Base-by-base conservation (phyloP, 164 flowering plant species). In the Aristolochia fimbriata region DNA sequence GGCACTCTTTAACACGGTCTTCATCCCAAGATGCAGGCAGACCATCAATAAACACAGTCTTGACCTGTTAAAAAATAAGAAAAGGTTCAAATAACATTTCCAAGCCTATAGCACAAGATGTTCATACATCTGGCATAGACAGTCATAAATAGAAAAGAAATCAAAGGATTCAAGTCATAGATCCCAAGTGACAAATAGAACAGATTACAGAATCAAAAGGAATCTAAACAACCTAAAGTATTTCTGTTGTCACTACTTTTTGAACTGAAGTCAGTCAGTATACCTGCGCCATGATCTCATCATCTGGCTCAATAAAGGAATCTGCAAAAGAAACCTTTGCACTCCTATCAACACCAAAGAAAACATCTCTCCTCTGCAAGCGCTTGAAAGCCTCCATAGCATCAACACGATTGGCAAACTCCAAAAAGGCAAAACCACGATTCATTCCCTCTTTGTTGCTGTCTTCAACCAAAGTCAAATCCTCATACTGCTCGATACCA, bases 281-380 rank as follows among this genome's bases (percentile, higher is more conserved):
- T 81, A 92, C 98, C 95, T 92, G 91, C 49, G 96, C 83, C 98
- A 92, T 89, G 55, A 92, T 77, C 65, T 84, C 96, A 74, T 92
- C 96, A 62, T 92, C 96, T 16, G 96, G 96, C 71, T 92, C 93
- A 71, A 83, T 83, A 62, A 89, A 87, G 30, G 98, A 89, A 75
- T 89, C 98, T 57, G 96, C 96, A 80, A 92, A 92, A 19, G 96
- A 81, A 70, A 92, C 89, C 74, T 87, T 92, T 22, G 98, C 95
- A 71, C 85, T 76, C 70, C 88, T 85, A 70, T 92, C 96, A 70
- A 78, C 81, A 62, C 98, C 96, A 79, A 92, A 85, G 12, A 71
- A 57, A 71, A 86, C 79, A 77, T 88, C 93, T 72, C 89, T 87
- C 74, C 83, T 89, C 65, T 84, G 93, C 47, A 92, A 81, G 27